Percentiles rank a stretch among this genome's conserved stretches.
Evolutionary conservation across 2,329 filamentous ascomycete species (phyloP).

Genomic region (Monilinia fructicola): DNA sequence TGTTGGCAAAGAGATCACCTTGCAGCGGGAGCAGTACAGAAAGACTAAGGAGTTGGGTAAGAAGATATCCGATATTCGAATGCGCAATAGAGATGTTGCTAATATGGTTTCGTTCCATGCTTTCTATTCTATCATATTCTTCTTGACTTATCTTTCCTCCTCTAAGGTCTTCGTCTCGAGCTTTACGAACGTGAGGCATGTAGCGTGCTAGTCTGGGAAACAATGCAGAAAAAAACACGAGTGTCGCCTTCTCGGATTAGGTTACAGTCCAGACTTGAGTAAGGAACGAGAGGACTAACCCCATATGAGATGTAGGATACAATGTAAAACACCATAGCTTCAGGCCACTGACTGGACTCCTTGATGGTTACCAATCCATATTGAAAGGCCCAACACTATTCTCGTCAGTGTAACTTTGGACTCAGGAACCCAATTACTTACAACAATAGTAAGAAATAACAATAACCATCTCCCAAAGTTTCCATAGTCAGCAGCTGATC

Average conservation of each 20-base stretch:
- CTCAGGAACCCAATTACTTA: conserved; percentile 1
- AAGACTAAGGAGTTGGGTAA: conserved; percentile 44
- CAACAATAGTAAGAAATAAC: conserved; percentile 43
- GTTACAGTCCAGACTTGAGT: not conserved
- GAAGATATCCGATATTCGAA: conserved; percentile 46
- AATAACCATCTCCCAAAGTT: conserved; percentile 46
- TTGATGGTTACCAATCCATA: conserved; percentile 45
- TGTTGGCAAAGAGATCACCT: conserved; percentile 43
- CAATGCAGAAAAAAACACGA: conserved; percentile 47
- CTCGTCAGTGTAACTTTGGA: not conserved
- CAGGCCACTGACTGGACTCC: conserved; percentile 43
- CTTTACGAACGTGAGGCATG: conserved; percentile 45
- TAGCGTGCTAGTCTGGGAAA: conserved; percentile 45
- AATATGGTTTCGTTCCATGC: conserved; percentile 45
- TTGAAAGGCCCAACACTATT: conserved; percentile 43
- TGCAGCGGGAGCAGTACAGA: conserved; percentile 44
- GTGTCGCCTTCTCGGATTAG: conserved; percentile 37
- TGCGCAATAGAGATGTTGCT: conserved; percentile 47
- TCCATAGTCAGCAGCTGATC: conserved; percentile 46
- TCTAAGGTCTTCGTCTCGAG: conserved; percentile 44
- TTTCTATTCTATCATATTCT: conserved; percentile 46
- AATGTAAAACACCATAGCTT: conserved; percentile 45
- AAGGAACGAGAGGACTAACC: not conserved
- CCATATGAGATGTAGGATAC: conserved; percentile 44
- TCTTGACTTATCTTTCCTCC: conserved; percentile 43